These are phyloP conservation scores for Neonectria magnoliae DNA, from an alignment of 2,329 filamentous ascomycete species.

Conservation along the genomic window DNA sequence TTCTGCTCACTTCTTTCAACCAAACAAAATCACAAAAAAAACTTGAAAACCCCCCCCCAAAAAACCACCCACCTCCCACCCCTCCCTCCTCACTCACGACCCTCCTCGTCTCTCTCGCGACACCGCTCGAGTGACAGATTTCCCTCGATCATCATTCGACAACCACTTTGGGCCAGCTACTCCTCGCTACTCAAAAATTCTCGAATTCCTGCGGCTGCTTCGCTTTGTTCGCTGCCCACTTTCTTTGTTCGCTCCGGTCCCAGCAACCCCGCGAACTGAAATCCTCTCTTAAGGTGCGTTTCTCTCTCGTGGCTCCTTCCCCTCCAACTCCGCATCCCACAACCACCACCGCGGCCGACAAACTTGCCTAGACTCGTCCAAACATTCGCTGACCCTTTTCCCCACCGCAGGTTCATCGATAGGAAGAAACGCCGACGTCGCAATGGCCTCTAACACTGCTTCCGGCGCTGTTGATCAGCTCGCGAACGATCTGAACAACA, in stretches of 20 bases:
- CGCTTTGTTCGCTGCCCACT: constrained; percentile 45
- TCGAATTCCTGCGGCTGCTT: constrained; percentile 36
- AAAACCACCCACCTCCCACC: constrained; percentile 58
- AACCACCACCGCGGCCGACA: constrained; percentile 3
- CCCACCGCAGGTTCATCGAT: constrained; percentile 32
- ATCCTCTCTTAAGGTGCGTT: constrained; percentile 35
- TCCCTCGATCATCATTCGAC: constrained; percentile 27
- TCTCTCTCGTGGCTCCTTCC: constrained; percentile 17
- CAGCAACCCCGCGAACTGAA: constrained; percentile 41
- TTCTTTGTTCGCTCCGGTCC: constrained; percentile 43
- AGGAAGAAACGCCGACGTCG: constrained; percentile 41
- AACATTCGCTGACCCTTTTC: constrained; percentile 28
- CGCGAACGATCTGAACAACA: constrained; percentile 78
- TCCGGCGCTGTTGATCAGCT: constrained; percentile 80
- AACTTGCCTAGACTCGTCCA: constrained; percentile 22
- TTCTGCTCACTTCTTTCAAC: constrained; percentile 64
- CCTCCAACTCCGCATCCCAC: constrained; percentile 21
- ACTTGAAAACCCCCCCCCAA: constrained; percentile 66
- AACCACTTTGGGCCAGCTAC: constrained; percentile 38
- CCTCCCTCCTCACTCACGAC: constrained; percentile 30
- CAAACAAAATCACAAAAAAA: constrained; percentile 69
- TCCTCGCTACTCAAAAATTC: constrained; percentile 38
- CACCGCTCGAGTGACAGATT: constrained; percentile 42
- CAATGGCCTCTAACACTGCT: constrained; percentile 70
- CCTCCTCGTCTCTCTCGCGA: constrained; percentile 45